Base-by-base conservation (phyloP, 2,329 filamentous ascomycete species). In the Conoideocrella luteorostrata region DNA sequence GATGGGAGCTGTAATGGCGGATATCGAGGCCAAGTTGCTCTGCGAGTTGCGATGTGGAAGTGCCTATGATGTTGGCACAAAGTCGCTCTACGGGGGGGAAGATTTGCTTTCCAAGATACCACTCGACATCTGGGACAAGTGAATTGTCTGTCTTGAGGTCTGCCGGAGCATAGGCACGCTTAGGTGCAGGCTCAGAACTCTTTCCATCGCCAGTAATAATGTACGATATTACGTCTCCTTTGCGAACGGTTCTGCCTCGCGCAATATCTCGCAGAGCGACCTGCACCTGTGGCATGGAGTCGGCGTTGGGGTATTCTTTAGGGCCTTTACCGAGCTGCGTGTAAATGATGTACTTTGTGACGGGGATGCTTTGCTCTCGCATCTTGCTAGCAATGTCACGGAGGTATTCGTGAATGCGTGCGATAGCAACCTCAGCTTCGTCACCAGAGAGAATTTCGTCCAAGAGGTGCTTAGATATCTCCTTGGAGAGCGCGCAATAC, bases 71-170 rank as follows among this genome's bases (percentile, higher is more conserved):
- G 47, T 95, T 95, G 48, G 91, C 93, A 62, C 93, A 98, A 18
- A 98, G 82, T 75, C 93, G 88, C 69, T 98, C 93, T 21, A 98
- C 93, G 0, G 93, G 93, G 10, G 93, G 93, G 67, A 98, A 88
- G 47, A 98, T 96, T 65, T 98, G 93, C 71, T 98, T 98, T 70
- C 88, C 85, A 30, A 98, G 80, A 64, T 98, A 98, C 78, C 90
- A 97, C 60, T 98, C 93, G n/a, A 96, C 78, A 58, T 98, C 93
- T 2, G 90, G 88, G 46, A 84, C 77, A 6, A 98, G 75, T 1
- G 72, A 83, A 1, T 84, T 82, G 52, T 86, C 86, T 13, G 79
- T 60, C 58, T 93, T 94, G 47, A 87, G 70, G 61, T 98, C 93
- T 45, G 89, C 84, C 2, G 88, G 84, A 5, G 86, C 83, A 62